Percentiles rank a stretch among this genome's conserved stretches.
phyloP scores from a whole-genome alignment of 1,284 basidiomycete species.

The Sporisorium scitamineum region DNA sequence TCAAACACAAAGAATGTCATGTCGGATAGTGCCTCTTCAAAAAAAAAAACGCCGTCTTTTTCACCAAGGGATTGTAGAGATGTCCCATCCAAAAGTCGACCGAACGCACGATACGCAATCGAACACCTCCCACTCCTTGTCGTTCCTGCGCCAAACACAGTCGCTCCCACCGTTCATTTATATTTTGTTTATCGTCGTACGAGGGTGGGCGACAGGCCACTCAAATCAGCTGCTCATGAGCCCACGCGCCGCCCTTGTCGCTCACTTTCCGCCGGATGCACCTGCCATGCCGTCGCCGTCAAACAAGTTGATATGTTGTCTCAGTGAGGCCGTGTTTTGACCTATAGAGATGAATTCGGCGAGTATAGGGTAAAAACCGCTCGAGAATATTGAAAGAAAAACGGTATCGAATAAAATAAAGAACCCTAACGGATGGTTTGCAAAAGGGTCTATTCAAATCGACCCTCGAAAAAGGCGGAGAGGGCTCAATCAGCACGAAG shows the following conservation, averaged over 20 bases:
- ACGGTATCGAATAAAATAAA: no score
- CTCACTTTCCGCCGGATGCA: neutral
- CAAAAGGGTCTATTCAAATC: neutral
- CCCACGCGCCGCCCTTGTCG: no score
- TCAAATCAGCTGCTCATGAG: no score
- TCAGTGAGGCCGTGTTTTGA: neutral
- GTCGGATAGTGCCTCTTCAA: constrained; percentile 20
- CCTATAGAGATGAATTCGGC: no score
- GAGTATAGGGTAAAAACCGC: neutral
- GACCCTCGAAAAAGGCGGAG: neutral
- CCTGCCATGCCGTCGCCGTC: constrained; percentile 5
- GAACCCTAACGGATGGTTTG: no score
- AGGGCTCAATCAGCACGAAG: neutral
- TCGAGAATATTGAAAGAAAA: no score
- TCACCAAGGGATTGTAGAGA: neutral
- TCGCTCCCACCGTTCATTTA: no score
- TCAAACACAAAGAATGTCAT: constrained; percentile 10
- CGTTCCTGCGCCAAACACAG: neutral
- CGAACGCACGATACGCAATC: neutral
- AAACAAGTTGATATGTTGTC: constrained; percentile 5
- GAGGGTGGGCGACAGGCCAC: no score
- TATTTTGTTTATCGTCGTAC: no score
- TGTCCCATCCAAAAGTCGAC: neutral
- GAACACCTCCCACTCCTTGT: no score
- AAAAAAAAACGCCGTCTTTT: neutral